Evolutionary conservation across 768 basidiomycete genomes (phyloP), one percentile per base, ranked within the genome.

Genomic region (Coprinopsis sp.): DNA sequence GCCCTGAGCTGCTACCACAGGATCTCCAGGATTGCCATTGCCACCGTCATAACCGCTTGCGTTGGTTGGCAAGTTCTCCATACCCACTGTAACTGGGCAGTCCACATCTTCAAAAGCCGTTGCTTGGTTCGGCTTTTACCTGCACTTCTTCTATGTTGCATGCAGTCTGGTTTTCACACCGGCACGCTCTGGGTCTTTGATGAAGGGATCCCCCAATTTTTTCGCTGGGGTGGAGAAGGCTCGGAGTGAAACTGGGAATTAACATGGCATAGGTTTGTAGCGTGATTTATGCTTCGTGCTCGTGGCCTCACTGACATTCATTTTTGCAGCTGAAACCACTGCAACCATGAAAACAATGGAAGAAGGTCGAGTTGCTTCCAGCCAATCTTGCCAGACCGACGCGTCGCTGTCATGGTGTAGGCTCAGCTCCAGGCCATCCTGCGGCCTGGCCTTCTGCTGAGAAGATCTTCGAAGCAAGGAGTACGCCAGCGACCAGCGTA

Each of bases 91-190:
- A 18, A 10, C 7, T 39, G 18, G 8, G 5, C 16, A 4, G 10
- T 16, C 6, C 6, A 6, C 22, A 23, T 23, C 5, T 39, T 39
- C 37, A 39, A 39, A n/a, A 23, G 37, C 37, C 25, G 22, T 39
- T 16, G 37, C 37, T 5, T 39, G 37, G 37, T 39, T 39, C 37
- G 37, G 37, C 5, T 39, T 39, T 16, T 39, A 39, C 22, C 12
- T 39, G 6, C 37, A 39, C 22, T 39, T 39, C 22, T 39, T 39
- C 22, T 39, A 23, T 18, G 10, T 39, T 5, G 37, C 37, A 8
- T 19, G 13, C 18, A 39, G 21, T 6, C 21, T 39, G 37, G 37
- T 23, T 8, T 19, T 4, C 16, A n/a, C n/a, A 18, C 5, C 16
- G 37, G 6, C 8, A 8, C 25, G 11, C 8, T 39, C 8, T 39